Evolutionary conservation across 352 stramenopile genomes (phyloP).

Genomic region (Globisporangium acanthophoron): DNA sequence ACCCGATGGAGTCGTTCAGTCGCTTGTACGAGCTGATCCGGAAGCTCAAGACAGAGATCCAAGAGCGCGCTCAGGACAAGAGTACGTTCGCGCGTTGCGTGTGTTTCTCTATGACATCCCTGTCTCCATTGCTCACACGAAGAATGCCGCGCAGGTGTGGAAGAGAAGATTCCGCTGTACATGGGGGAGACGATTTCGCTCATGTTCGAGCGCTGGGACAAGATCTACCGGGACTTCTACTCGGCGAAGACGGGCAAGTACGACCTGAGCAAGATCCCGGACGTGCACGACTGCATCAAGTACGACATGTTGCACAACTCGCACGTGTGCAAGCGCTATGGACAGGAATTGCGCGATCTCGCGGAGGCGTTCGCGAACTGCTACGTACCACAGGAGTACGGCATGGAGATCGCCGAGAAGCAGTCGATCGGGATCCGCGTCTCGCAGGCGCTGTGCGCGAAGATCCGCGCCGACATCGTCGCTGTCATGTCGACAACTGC

Average conservation of each 20-base stretch:
- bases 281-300: constrained; percentile 97
- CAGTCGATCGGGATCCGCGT: constrained; percentile 95
- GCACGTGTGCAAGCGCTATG: constrained; percentile 84
- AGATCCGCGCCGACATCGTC: constrained; percentile 94
- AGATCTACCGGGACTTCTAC: constrained; percentile 95
- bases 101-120: background rate
- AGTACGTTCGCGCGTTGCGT: constrained; percentile 22
- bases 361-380: constrained; percentile 95
- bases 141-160: constrained; percentile 42
- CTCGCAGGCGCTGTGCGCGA: constrained; percentile 95
- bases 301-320: constrained; percentile 98
- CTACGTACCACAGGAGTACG: constrained; percentile 97
- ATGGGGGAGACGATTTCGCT: constrained; percentile 95
- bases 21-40: constrained; percentile 73
- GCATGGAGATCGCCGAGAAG: constrained; percentile 92
- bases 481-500: constrained; percentile 65
- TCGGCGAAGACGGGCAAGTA: constrained; percentile 86
- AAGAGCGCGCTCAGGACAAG: constrained; percentile 62
- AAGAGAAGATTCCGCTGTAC: constrained; percentile 88
- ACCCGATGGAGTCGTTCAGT: constrained; percentile 67
- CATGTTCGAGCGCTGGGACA: constrained; percentile 92
- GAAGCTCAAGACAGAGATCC: constrained; percentile 73
- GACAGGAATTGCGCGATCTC: constrained; percentile 91
- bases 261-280: constrained; percentile 95
- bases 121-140: background rate